Conservation (phyloP, 305 asterid species). For the Solanum hybrid region DNA sequence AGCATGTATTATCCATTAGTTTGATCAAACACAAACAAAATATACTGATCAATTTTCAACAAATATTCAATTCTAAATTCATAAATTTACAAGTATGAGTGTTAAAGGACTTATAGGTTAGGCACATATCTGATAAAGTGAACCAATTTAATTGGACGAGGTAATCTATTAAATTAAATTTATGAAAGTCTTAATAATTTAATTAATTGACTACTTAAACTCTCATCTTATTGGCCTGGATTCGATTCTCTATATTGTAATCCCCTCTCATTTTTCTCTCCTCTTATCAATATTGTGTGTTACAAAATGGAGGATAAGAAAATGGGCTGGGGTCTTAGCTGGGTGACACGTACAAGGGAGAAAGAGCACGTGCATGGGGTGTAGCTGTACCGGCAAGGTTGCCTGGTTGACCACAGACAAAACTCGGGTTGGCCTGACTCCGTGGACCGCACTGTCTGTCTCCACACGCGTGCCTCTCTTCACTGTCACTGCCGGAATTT, state of each 20-base stretch:
- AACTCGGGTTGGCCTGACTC: slow-evolving; percentile 13
- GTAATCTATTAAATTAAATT: too few species aligned
- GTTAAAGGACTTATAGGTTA: neutral
- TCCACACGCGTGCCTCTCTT: slow-evolving; percentile 13
- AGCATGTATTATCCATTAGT: neutral
- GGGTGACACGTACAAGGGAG: slow-evolving; percentile 34
- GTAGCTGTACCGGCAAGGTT: slow-evolving; percentile 24
- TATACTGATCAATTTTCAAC: neutral
- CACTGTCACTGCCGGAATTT: neutral
- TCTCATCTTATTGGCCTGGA: neutral
- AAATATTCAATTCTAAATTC: neutral
- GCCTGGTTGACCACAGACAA: slow-evolving; percentile 53
- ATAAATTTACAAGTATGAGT: neutral
- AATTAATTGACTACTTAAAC: too few species aligned
- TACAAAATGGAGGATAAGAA: neutral
- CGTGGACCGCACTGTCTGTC: slow-evolving; percentile 20
- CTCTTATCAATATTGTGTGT: neutral
- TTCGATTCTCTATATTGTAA: neutral
- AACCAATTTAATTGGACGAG: neutral
- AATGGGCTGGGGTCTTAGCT: slow-evolving; percentile 12
- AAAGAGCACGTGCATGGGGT: slow-evolving; percentile 30
- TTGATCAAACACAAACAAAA: neutral
- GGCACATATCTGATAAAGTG: neutral
- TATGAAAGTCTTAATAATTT: neutral
- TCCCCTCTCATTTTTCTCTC: neutral